phyloP scores from a whole-genome alignment of 176 grass and related monocot genomes.

The Cenchrus americanus region DNA sequence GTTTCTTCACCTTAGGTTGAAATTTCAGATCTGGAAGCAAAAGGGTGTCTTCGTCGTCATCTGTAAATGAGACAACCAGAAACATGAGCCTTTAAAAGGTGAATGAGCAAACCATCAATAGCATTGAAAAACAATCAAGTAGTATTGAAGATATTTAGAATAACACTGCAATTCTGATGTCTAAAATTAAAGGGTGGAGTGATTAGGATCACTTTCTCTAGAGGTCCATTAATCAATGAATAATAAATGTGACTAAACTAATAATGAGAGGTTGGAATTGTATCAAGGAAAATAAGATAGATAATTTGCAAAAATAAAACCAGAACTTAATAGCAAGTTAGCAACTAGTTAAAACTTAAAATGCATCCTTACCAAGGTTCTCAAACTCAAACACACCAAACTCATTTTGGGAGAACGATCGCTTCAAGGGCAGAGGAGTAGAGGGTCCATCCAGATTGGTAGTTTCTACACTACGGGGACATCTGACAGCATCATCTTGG shows the following conservation, averaged over 20 bases:
- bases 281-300: not conserved
- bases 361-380: slow-evolving; percentile 42
- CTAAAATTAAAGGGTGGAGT: not conserved
- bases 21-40: slow-evolving; percentile 40
- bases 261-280: not conserved
- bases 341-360: slow-evolving; percentile 28
- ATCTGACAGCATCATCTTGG: slow-evolving; percentile 15
- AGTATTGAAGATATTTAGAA: not conserved
- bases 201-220: slow-evolving; percentile 10
- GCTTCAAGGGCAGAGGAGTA: slow-evolving; percentile 40
- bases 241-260: not conserved
- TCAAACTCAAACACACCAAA: slow-evolving; percentile 37
- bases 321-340: not conserved
- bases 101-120: not conserved
- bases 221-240: not conserved
- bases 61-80: slow-evolving; percentile 44
- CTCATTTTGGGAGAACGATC: not conserved
- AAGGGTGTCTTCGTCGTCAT: slow-evolving; percentile 55
- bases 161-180: not conserved
- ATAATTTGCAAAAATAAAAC: not conserved
- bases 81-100: slow-evolving; percentile 14
- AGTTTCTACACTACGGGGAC: not conserved
- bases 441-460: slow-evolving; percentile 36
- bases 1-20: slow-evolving; percentile 34
- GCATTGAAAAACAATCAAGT: not conserved